Evolutionary conservation across 495 filamentous ascomycete species (phyloP).

Genomic region (Annulohypoxylon bovei): DNA sequence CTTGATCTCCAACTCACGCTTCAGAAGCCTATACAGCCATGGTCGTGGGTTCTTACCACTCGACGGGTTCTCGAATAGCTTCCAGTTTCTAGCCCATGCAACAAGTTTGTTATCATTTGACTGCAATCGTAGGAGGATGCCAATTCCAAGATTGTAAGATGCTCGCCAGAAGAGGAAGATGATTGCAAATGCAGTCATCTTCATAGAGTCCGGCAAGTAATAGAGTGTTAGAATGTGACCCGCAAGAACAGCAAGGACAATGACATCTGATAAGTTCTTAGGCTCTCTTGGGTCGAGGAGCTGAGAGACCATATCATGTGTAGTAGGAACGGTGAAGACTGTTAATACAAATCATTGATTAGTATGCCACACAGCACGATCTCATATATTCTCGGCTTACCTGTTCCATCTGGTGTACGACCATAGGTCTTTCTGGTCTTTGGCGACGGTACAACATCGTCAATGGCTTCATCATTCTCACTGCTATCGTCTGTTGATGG

Average conservation of each 20-base stretch:
- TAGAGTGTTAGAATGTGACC: constrained; percentile 77
- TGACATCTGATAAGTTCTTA: constrained; percentile 87
- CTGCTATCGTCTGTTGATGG: constrained; percentile 3
- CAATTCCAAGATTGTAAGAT: constrained; percentile 93
- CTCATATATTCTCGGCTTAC: constrained; percentile 61
- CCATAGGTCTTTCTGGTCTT: constrained; percentile 84
- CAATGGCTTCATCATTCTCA: constrained; percentile 26
- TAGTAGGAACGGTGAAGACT: constrained; percentile 97
- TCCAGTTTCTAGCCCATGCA: constrained; percentile 84
- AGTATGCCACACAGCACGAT: background rate
- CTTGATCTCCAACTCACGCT: constrained; percentile 90
- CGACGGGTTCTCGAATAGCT: constrained; percentile 84
- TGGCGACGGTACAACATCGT: constrained; percentile 45
- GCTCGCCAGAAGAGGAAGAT: constrained; percentile 92
- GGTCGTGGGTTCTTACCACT: constrained; percentile 84
- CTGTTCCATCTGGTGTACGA: constrained; percentile 86
- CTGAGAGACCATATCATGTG: constrained; percentile 99
- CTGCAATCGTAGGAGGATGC: constrained; percentile 86
- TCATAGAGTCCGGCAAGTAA: constrained; percentile 70
- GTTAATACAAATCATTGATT: constrained; percentile 15
- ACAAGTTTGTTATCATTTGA: constrained; percentile 88
- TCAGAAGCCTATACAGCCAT: constrained; percentile 80
- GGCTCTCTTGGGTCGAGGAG: constrained; percentile 93
- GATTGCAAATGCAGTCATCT: constrained; percentile 78
- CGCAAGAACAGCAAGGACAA: constrained; percentile 83